Evolutionary conservation across 2,329 filamentous ascomycete species (phyloP), one percentile per base, ranked within the genome.

Genomic region (Alternaria angustiovoidea): DNA sequence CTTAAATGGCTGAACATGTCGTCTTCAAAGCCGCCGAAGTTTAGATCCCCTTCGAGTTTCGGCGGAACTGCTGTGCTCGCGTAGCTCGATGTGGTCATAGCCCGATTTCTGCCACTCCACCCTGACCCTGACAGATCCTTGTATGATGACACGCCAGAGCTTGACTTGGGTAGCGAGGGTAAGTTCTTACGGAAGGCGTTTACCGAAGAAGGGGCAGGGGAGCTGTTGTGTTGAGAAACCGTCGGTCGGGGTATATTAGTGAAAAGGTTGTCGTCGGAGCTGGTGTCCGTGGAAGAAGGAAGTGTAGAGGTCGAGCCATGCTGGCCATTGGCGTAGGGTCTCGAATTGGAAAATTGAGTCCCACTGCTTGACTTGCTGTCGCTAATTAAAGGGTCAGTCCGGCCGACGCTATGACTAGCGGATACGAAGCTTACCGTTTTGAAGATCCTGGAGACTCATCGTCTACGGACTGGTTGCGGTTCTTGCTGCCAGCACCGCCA

Each of bases 51-150:
- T 53, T 86, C 83, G 16, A 87, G 72, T 63, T 82, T 84, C 8
- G 85, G 85, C 5, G 85, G 82, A 80, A 75, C 72, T 20, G 82
- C 84, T 26, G 82, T 81, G 47, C 84, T 86, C 14, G 79, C 78
- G 65, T 81, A 80, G 65, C 79, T 81, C 57, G 82, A 85, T 32
- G 79, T 73, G 4, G 84, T 86, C 77, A 83, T 80, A 20, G 83
- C 80, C 22, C 77, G 75, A 61, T 63, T 71, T 62, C 64, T 58
- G 34, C 53, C 62, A 46, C 49, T 63, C 51, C 59, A 62, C 36
- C 62, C 65, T 8, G 62, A 63, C 9, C 42, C 54, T 20, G 62
- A 55, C 54, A 67, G 34, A 51, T 65, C 61, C 47, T 67, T 68
- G 57, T 65, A 57, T 28, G 70, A 68, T 36, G 69, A 68, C 9